Base-by-base conservation (phyloP, 2,329 filamentous ascomycete genomes). In the Proliferodiscus dingleyae region DNA sequence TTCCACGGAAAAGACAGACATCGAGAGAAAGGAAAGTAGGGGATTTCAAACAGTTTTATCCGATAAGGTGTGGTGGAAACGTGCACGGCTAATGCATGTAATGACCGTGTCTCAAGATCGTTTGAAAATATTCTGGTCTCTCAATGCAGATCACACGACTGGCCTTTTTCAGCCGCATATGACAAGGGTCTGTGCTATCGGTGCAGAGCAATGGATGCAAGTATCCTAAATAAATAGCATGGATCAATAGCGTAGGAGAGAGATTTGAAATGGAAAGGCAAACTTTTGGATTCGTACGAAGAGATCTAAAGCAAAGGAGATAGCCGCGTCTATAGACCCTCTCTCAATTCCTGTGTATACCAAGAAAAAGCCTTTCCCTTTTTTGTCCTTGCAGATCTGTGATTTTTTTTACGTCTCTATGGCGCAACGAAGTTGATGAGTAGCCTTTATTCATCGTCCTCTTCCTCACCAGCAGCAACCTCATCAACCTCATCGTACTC, bases 391-490 rank as follows among this genome's bases (percentile, higher is more conserved):
- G 15, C 32, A 15, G 16, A 16, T 34, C 10, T 16, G 4, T 15
- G 15, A n/a, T 16, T 34, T 34, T 34, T 34, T 10, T 34, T 16
- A 21, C 18, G n/a, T 19, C 13, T 34, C 16, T 16, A 18, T 34
- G 18, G 16, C 32, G 16, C 32, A 34, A 34, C n/a, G 32, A 9
- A 15, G 6, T 26, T 26, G 24, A 11, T 3, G 30, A 11, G 30
- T 15, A 15, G 15, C 15, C 13, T 15, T n/a, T 18, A 9, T 34
- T 47, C 45, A 11, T 49, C 46, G 5, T 45, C 41, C 1, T 45
- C 42, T 21, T 49, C 46, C 16, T 32, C 46, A 7, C 37, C 42
- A 42, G n/a, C 41, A 34, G 32, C 24, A 24, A 30, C 26, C 21
- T 42, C 33, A 26, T 41, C 46, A 4, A 15, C 34, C 24, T 47